Base-by-base conservation (phyloP, 192 early-diverging fungal species). In the Linnemannia schmuckeri region DNA sequence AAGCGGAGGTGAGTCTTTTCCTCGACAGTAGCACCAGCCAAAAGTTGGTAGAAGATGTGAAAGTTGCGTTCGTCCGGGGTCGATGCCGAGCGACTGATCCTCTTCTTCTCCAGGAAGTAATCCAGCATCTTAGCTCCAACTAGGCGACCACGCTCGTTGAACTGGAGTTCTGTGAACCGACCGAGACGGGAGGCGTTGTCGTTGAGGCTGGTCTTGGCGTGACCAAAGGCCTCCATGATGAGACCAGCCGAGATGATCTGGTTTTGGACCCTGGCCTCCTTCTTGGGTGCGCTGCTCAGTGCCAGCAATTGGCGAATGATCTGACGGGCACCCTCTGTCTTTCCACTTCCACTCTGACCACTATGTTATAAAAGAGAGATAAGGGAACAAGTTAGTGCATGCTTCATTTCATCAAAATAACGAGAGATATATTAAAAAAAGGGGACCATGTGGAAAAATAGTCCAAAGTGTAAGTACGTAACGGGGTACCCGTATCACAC, bases 31-130 rank as follows among this genome's bases (percentile, higher is more conserved):
- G 91, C 91, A n/a, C 98, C 99, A 37, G 96, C 94, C 8, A 98
- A 92, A 40, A 99, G 89, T 82, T 97, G 95, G 91, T 99, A 98
- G 85, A 99, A 97, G 42, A 98, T 94, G 84, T 99, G 96, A 90
- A 98, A 99, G 89, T 94, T 97, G 75, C 95, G 93, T 75, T 97
- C 97, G 77, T 91, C 92, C 44, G 91, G 80, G 20, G 82, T 86
- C 2, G 88, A 71, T 17, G 76, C 15, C 22, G 91, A 90, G 4
- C 91, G 89, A 8, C 94, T 91, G 42, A 99, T 93, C 8, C 97
- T 94, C 54, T 87, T 88, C 87, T 97, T 96, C 76, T 99, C 98
- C 37, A 99, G 89, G 77, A 98, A 91, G 82, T 97, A 98, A 85
- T 96, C 94, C 83, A 98, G 90, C 79, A 94, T 92, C 87, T 96